These are phyloP conservation scores for Nannochloropsis salina DNA, from an alignment of 108 stramenopile genomes.

Conservation along the genomic window DNA sequence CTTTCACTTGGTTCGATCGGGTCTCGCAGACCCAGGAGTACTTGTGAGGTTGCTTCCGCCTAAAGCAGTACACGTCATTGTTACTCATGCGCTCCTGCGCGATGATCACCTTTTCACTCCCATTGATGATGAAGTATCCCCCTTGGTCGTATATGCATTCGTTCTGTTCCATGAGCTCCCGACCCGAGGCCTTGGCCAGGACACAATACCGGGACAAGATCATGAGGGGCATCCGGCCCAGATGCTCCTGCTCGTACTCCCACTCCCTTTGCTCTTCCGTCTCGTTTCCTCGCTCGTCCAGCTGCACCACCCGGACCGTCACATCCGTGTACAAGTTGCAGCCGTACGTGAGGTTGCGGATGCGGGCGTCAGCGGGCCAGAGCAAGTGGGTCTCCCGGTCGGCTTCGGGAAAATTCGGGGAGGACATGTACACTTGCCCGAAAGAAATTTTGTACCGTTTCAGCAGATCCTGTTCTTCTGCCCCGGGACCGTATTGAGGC, in stretches of 20 bases:
- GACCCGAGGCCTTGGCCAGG: slow-evolving; percentile 81
- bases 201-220: slow-evolving; percentile 85
- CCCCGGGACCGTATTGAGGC: slow-evolving; percentile 72
- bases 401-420: slow-evolving; percentile 66
- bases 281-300: slow-evolving; percentile 58
- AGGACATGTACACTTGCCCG: slow-evolving; percentile 86
- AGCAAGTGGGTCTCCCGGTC: slow-evolving; percentile 71
- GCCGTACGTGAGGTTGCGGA: slow-evolving; percentile 93
- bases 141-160: slow-evolving; percentile 99
- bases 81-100: slow-evolving; percentile 96
- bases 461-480: slow-evolving; percentile 61
- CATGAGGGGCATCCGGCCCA: slow-evolving; percentile 98
- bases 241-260: slow-evolving; percentile 74
- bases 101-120: slow-evolving; percentile 94
- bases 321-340: slow-evolving; percentile 28
- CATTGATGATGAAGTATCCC: slow-evolving; percentile 99
- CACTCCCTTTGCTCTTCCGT: slow-evolving; percentile 61
- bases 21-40: slow-evolving; percentile 93
- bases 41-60: slow-evolving; percentile 91
- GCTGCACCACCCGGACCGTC: neutral
- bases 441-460: slow-evolving; percentile 82
- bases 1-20: slow-evolving; percentile 67
- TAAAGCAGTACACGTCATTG: slow-evolving; percentile 97
- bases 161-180: slow-evolving; percentile 87
- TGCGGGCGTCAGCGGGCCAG: slow-evolving; percentile 93